Evolutionary conservation across 305 asterid species (phyloP), one percentile per base, ranked within the genome.

Genomic region (Fraxinus xanthoxyloides): DNA sequence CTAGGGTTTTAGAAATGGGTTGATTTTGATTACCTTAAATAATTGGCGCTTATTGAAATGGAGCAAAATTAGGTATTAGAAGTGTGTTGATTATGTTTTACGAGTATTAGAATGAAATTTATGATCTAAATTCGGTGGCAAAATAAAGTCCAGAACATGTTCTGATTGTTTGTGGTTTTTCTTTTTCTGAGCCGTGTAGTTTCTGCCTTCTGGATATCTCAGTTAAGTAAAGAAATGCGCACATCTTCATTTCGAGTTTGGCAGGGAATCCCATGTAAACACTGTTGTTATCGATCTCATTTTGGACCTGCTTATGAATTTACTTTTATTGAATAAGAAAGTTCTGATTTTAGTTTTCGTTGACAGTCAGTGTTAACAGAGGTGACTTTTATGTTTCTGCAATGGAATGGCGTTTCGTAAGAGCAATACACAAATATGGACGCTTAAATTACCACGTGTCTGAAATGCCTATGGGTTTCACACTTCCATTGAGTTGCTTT

Each of bases 1-100:
- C 83, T 67, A 67, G 38, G 82, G 85, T 77, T 78, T 69, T 82
- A 26, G 61, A 54, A 59, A 59, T 21, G 30, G 70, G 17, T 17
- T 28, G 46, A 7, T 79, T 35, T 19, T 26, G 19, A 65, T 59
- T 67, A 34, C 59, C 31, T 34, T 38, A 24, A 63, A 51, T n/a
- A 12, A 75, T 30, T 77, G 80, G 40, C 72, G 15, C 4, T 26
- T 30, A 30, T 77, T 74, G 81, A 31, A 51, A 24, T 67, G 61
- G 76, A 40, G 48, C 31, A 32, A 72, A 77, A 5, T n/a, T 63
- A 19, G 83, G 54, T 3, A 38, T 26, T 43, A 72, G 23, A 40
- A 21, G 38, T 38, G 83, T 36, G 79, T 72, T 78, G 48, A 63
- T 81, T 65, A 51, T 75, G 77, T 34, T 72, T 38, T 46, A 17